These are phyloP conservation scores for Trichoderma sp. DNA, from an alignment of 2,329 filamentous ascomycete species.

Conservation along the genomic window DNA sequence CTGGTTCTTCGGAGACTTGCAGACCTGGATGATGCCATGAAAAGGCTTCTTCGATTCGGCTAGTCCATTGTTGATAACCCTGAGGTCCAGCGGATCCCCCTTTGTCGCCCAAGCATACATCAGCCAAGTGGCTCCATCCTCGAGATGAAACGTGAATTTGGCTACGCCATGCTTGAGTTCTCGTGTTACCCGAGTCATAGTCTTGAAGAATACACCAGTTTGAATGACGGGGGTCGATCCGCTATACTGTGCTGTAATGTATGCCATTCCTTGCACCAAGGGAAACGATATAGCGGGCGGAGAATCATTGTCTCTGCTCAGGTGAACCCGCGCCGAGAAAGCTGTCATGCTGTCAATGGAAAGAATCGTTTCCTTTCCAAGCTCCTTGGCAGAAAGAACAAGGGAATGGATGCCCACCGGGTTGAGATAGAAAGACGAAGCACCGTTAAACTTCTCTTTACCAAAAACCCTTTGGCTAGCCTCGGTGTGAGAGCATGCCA, in stretches of 20 bases:
- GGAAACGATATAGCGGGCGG: slow-evolving; percentile 72
- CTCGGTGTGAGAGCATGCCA: slow-evolving; percentile 75
- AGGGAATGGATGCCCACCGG: slow-evolving; percentile 81
- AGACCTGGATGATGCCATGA: slow-evolving; percentile 77
- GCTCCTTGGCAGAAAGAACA: slow-evolving; percentile 74
- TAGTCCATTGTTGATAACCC: slow-evolving; percentile 64
- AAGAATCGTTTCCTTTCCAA: slow-evolving; percentile 61
- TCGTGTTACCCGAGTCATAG: slow-evolving; percentile 59
- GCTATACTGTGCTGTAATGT: slow-evolving; percentile 76
- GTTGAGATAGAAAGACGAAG: slow-evolving; percentile 73
- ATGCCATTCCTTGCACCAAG: slow-evolving; percentile 85
- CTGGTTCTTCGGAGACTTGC: slow-evolving; percentile 66
- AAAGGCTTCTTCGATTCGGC: slow-evolving; percentile 69
- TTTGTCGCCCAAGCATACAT: slow-evolving; percentile 69
- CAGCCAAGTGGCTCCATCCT: slow-evolving; percentile 75
- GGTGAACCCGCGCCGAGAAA: slow-evolving; percentile 66
- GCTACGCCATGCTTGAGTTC: slow-evolving; percentile 63
- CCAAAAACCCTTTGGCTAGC: slow-evolving; percentile 68
- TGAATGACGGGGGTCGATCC: slow-evolving; percentile 72
- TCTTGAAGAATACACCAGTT: slow-evolving; percentile 72
- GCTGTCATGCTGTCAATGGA: slow-evolving; percentile 56
- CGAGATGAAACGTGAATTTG: slow-evolving; percentile 75
- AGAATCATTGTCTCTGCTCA: slow-evolving; percentile 56
- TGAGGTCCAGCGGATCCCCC: slow-evolving; percentile 65
- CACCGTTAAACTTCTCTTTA: slow-evolving; percentile 53